Evolutionary conservation across 2,329 filamentous ascomycete species (phyloP).

Genomic region (Emericellopsis atlantica): DNA sequence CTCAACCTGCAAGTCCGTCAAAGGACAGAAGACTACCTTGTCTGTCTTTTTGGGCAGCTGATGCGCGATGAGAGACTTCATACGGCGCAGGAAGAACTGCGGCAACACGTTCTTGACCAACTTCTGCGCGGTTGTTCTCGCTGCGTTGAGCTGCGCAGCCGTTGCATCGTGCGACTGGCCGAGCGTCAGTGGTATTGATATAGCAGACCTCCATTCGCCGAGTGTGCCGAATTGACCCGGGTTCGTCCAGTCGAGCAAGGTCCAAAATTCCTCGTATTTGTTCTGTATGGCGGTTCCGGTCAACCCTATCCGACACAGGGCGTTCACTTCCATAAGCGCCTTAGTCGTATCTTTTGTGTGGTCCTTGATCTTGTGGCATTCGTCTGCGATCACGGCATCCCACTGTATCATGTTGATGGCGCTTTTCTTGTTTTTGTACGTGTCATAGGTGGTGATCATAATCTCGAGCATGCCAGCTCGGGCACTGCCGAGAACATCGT

Average conservation of each 20-base stretch:
- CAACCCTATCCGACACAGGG: constrained; percentile 81
- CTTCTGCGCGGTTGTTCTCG: constrained; percentile 70
- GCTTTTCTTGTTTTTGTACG: constrained; percentile 67
- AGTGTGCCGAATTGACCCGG: constrained; percentile 57
- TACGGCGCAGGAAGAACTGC: constrained; percentile 78
- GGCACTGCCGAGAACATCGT: constrained; percentile 60
- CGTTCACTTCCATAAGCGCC: constrained; percentile 82
- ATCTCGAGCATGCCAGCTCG: constrained; percentile 70
- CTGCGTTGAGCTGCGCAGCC: constrained; percentile 64
- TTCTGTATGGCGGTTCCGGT: constrained; percentile 97
- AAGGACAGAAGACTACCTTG: constrained; percentile 84
- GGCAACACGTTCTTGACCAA: constrained; percentile 81
- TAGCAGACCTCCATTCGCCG: constrained; percentile 64
- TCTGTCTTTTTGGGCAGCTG: constrained; percentile 94
- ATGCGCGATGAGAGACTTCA: constrained; percentile 84
- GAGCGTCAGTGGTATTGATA: constrained; percentile 68
- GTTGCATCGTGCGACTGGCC: constrained; percentile 93
- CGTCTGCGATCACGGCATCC: constrained; percentile 91
- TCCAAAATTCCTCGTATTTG: constrained; percentile 95
- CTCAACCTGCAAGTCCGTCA: constrained; percentile 67
- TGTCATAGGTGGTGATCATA: constrained; percentile 88
- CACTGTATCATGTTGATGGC: constrained; percentile 74
- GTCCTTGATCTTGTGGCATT: constrained; percentile 86
- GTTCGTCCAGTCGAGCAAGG: constrained; percentile 89
- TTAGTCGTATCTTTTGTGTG: constrained; percentile 63